These are phyloP conservation scores for Calocera cornea DNA, from an alignment of 768 basidiomycete genomes.

Conservation along the genomic window DNA sequence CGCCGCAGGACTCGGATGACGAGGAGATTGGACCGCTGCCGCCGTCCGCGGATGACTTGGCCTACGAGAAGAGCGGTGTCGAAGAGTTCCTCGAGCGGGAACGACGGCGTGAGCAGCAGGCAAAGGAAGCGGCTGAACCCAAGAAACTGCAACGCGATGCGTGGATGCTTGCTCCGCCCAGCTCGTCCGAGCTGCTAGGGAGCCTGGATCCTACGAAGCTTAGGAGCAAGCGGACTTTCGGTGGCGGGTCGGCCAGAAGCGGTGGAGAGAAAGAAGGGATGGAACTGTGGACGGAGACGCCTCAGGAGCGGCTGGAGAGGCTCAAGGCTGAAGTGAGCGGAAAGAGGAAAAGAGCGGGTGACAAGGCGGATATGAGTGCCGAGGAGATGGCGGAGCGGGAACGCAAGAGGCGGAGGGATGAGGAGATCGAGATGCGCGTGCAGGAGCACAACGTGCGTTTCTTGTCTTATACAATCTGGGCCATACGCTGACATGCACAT, in stretches of 20 bases:
- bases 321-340: conserved; percentile 92
- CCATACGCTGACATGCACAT: conserved; percentile 18
- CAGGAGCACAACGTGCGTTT: conserved; percentile 58
- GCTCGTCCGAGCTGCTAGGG: conserved; percentile 59
- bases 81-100: conserved; percentile 76
- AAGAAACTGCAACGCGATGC: conserved; percentile 75
- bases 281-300: conserved; percentile 94
- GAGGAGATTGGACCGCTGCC: conserved; percentile 80
- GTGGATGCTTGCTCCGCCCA: conserved; percentile 96
- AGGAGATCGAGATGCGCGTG: conserved; percentile 8
- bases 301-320: conserved; percentile 78
- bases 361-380: not conserved
- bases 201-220: conserved; percentile 69
- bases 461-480: not conserved
- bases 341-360: conserved; percentile 56
- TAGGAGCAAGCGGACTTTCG: conserved; percentile 28
- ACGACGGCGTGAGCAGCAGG: conserved; percentile 53
- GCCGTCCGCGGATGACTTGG: conserved; percentile 34
- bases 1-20: conserved; percentile 34
- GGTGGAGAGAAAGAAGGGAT: conserved; percentile 32
- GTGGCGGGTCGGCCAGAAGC: conserved; percentile 26
- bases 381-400: not conserved
- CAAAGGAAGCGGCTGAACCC: conserved; percentile 63
- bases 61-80: conserved; percentile 44
- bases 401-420: not conserved